Evolutionary conservation across 2,329 filamentous ascomycete species (phyloP).

Genomic region (Nigrospora sphaerica): DNA sequence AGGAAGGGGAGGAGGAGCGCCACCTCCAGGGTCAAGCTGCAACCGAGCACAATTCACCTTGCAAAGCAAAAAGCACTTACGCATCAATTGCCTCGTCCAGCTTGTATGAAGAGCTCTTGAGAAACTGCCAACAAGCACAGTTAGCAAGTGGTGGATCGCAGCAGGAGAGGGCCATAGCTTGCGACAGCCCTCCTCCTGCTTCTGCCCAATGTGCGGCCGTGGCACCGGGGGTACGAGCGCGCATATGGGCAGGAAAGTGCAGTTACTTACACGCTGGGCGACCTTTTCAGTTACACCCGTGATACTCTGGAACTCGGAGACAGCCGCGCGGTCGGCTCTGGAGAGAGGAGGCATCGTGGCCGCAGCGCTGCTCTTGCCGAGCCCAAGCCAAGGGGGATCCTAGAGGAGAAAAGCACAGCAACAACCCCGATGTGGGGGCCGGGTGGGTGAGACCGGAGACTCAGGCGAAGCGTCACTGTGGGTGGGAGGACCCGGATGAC

Average conservation of each 20-base stretch:
- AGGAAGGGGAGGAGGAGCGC: too few species aligned
- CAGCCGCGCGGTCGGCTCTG: conserved; percentile 10
- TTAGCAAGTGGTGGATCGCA: not conserved
- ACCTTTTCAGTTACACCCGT: conserved; percentile 19
- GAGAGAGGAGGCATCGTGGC: too few species aligned
- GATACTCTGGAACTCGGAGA: conserved; percentile 19
- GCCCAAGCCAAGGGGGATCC: too few species aligned
- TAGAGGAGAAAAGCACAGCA: too few species aligned
- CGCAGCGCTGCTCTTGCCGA: too few species aligned
- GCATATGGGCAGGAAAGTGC: not conserved
- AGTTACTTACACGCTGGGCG: conserved; percentile 1
- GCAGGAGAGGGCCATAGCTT: not conserved
- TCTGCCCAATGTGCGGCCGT: not conserved
- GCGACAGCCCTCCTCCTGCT: too few species aligned
- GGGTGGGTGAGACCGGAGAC: too few species aligned
- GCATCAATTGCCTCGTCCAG: conserved; percentile 47
- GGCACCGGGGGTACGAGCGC: not conserved
- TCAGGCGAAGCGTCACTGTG: too few species aligned
- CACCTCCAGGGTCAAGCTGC: not conserved
- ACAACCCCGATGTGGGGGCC: too few species aligned
- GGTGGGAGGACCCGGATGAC: too few species aligned
- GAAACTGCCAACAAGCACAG: not conserved
- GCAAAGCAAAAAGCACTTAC: conserved; percentile 34
- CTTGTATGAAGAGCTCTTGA: conserved; percentile 39
- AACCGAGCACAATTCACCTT: not conserved